phyloP scores from a whole-genome alignment of 192 early-diverging fungal genomes.

The Coemansia sp. region DNA sequence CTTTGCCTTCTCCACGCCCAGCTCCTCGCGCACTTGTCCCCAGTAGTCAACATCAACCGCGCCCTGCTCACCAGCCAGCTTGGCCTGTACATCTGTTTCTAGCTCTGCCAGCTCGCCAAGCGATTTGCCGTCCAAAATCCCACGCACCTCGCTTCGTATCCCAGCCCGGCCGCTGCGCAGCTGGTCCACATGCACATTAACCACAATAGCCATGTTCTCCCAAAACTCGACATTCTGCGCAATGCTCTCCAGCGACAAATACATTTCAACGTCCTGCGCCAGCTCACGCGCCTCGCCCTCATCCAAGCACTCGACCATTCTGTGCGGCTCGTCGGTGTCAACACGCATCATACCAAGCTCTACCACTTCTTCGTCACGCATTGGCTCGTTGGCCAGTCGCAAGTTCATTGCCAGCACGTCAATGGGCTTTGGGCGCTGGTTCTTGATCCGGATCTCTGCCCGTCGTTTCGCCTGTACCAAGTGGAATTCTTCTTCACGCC shows the following conservation, averaged over 20 bases:
- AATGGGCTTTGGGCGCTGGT: slow-evolving; percentile 83
- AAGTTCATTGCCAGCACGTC: slow-evolving; percentile 92
- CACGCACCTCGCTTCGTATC: slow-evolving; percentile 58
- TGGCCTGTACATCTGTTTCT: slow-evolving; percentile 70
- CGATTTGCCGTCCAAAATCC: slow-evolving; percentile 71
- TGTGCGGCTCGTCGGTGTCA: slow-evolving; percentile 86
- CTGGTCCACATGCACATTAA: slow-evolving; percentile 61
- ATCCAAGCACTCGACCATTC: slow-evolving; percentile 65
- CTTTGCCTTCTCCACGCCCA: slow-evolving; percentile 79
- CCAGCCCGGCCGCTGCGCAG: neutral
- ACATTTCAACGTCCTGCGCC: slow-evolving; percentile 83
- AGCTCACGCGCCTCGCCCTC: slow-evolving; percentile 73
- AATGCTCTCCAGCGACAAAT: slow-evolving; percentile 78
- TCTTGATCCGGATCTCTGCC: slow-evolving; percentile 89
- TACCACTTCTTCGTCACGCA: slow-evolving; percentile 69
- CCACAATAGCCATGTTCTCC: slow-evolving; percentile 78
- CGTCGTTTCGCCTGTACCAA: slow-evolving; percentile 84
- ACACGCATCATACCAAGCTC: slow-evolving; percentile 62
- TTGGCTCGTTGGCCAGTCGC: slow-evolving; percentile 67
- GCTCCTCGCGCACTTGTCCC: slow-evolving; percentile 74
- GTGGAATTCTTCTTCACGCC: slow-evolving; percentile 91
- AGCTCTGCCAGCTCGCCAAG: slow-evolving; percentile 68
- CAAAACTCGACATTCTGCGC: slow-evolving; percentile 78
- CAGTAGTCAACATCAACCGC: slow-evolving; percentile 93
- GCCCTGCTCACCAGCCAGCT: slow-evolving; percentile 59